Conservation (phyloP, 2,329 filamentous ascomycete genomes). For the Aspergillus sp. region DNA sequence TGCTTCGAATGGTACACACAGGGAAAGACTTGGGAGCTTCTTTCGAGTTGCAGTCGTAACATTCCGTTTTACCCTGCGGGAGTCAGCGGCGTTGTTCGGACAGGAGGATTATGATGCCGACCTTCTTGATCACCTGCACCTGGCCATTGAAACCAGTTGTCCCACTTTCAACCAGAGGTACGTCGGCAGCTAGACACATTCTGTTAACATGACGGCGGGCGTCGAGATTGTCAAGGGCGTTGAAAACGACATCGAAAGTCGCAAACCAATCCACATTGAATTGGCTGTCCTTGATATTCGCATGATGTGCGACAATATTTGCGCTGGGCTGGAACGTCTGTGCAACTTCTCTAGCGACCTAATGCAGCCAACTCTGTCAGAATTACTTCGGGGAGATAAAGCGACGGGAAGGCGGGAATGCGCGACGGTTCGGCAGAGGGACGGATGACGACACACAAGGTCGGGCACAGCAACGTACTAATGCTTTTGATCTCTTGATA, state of each 20-base stretch:
- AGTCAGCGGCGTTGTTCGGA: conserved; percentile 11
- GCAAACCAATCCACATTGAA: conserved; percentile 91
- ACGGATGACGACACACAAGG: conserved; percentile 3
- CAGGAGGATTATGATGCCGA: conserved; percentile 22
- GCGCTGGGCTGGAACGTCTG: conserved; percentile 85
- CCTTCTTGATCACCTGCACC: conserved; percentile 92
- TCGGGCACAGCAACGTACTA: conserved; percentile 57
- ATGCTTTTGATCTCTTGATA: conserved; percentile 94
- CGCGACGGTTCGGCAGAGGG: neutral
- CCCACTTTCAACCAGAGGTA: conserved; percentile 92
- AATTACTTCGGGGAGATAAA: neutral
- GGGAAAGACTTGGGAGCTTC: conserved; percentile 89
- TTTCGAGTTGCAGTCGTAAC: conserved; percentile 93
- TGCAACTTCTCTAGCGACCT: conserved; percentile 92
- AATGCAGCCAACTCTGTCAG: conserved; percentile 19
- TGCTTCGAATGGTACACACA: conserved; percentile 95
- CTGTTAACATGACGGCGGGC: conserved; percentile 92
- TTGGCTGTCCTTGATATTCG: conserved; percentile 86
- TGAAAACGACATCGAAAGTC: conserved; percentile 83
- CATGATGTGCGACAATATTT: conserved; percentile 84
- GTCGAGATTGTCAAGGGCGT: conserved; percentile 93
- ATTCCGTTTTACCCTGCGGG: conserved; percentile 72
- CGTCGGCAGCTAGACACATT: conserved; percentile 90
- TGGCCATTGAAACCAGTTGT: conserved; percentile 98
- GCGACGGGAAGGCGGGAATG: neutral